These are phyloP conservation scores for Trypanosoma vivax DNA, from an alignment of 208 protist species.

Conservation along the genomic window DNA sequence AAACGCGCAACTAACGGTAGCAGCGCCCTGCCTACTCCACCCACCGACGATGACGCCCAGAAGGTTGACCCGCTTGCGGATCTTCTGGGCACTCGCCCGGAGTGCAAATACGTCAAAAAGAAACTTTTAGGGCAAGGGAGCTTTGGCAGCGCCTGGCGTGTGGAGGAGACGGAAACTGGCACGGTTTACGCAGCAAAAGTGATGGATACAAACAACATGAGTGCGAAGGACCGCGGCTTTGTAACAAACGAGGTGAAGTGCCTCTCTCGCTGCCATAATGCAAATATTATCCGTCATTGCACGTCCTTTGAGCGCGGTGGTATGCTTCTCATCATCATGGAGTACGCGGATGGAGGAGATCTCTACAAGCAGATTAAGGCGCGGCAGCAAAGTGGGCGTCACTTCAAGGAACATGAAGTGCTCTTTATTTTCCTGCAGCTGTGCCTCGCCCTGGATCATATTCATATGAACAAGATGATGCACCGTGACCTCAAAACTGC, in stretches of 20 bases:
- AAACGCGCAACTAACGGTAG: slow-evolving; percentile 29
- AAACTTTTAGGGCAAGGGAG: slow-evolving; percentile 89
- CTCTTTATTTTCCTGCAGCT: slow-evolving; percentile 84
- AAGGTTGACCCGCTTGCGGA: slow-evolving; percentile 51
- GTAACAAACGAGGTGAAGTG: slow-evolving; percentile 92
- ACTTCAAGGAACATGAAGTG: slow-evolving; percentile 84
- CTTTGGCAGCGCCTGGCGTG: slow-evolving; percentile 87
- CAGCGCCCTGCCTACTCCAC: slow-evolving; percentile 51
- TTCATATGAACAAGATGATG: slow-evolving; percentile 87
- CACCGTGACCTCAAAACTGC: slow-evolving; percentile 86
- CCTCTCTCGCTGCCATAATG: slow-evolving; percentile 85
- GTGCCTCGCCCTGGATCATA: slow-evolving; percentile 76
- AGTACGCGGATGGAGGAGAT: slow-evolving; percentile 82
- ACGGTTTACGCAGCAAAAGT: slow-evolving; percentile 83
- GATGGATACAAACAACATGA: slow-evolving; percentile 87
- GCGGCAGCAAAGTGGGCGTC: slow-evolving; percentile 41
- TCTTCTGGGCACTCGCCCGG: slow-evolving; percentile 53
- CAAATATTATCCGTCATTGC: slow-evolving; percentile 87
- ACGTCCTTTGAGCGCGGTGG: slow-evolving; percentile 50
- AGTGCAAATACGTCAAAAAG: slow-evolving; percentile 77
- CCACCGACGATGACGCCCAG: slow-evolving; percentile 23
- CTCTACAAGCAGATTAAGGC: slow-evolving; percentile 80
- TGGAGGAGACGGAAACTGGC: slow-evolving; percentile 67
- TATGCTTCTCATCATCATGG: slow-evolving; percentile 81
- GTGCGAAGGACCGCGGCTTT: slow-evolving; percentile 82